Evolutionary conservation across 1,284 basidiomycete genomes (phyloP), one percentile per base, ranked within the genome.

Genomic region (Leccinum variabile): DNA sequence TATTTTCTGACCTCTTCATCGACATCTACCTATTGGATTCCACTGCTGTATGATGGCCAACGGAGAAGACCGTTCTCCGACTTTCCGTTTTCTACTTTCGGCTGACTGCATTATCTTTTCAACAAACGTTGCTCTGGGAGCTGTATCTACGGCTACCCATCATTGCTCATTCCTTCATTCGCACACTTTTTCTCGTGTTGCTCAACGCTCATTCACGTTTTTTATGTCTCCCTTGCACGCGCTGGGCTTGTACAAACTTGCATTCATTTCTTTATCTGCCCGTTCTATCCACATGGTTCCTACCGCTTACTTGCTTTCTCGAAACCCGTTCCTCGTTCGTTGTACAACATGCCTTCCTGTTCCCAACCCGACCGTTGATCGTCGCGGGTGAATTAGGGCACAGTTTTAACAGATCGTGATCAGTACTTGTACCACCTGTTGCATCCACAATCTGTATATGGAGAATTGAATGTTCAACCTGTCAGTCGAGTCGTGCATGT

Each of bases 391-490:
- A 41, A 11, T 56, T 68, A 66, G 0, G 56, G 69, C 73, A 74
- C 57, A 57, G 22, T 58, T 56, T 50, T 57, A 54, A 57, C 57
- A 60, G 7, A 49, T 46, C 49, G 55, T n/a, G 46, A 56, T 59
- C 9, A n/a, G 63, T 63, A 65, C 25, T 56, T 72, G 65, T 70
- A 72, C 67, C 55, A 63, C 57, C 59, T 33, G 52, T 63, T 70
- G 70, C 71, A 66, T 61, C 25, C 44, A 52, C 55, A 74, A 5
- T 44, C 18, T 69, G 61, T 71, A 66, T 16, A 65, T 69, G 67
- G 64, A 65, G 41, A 69, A 67, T 46, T 41, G 57, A 56, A 56
- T 44, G 3, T 14, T 7, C n/a, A 22, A 41, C 2, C 22, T 41
- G 35, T 62, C 7, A 1, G 22, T 25, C 25, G 16, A 5, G 18